Evolutionary conservation across 2,329 filamentous ascomycete genomes (phyloP).

Genomic region (Sarocladiaceae sp.): DNA sequence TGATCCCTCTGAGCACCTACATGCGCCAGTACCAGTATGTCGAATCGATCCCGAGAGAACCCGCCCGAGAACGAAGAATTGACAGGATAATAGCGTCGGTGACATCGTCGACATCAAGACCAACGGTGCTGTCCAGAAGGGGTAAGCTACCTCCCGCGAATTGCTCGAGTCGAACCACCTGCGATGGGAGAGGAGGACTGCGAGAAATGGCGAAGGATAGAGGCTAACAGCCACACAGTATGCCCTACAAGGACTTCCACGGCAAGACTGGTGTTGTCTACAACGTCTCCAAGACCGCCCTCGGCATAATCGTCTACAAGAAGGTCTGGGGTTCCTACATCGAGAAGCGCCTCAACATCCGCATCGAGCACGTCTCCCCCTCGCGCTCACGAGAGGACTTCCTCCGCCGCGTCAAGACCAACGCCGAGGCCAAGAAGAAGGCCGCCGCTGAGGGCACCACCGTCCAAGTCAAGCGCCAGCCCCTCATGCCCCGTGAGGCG

Average conservation of each 20-base stretch:
- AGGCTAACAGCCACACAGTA: constrained; percentile 51
- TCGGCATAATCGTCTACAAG: constrained; percentile 99
- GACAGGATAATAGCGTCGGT: constrained; percentile 64
- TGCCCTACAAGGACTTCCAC: constrained; percentile 99
- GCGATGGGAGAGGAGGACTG: constrained; percentile 12
- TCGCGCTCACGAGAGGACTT: constrained; percentile 97
- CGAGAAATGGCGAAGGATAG: neutral
- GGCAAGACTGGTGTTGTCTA: constrained; percentile 97
- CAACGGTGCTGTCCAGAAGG: constrained; percentile 98
- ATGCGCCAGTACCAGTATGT: constrained; percentile 79
- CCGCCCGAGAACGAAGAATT: constrained; percentile 24
- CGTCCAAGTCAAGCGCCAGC: constrained; percentile 89
- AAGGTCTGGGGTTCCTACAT: constrained; percentile 99
- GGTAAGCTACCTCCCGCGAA: constrained; percentile 50
- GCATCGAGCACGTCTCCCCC: constrained; percentile 91
- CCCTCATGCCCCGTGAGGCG: constrained; percentile 71
- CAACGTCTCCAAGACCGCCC: constrained; percentile 97
- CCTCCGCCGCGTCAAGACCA: constrained; percentile 91
- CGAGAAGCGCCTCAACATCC: constrained; percentile 99
- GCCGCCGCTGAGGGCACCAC: constrained; percentile 84
- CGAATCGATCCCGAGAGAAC: constrained; percentile 12
- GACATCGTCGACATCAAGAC: constrained; percentile 99
- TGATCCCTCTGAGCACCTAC: constrained; percentile 91
- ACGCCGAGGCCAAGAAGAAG: constrained; percentile 86
- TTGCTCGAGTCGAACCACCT: constrained; percentile 8